Percentiles rank a stretch among this genome's conserved stretches.
Conservation (phyloP, 1,139 yeast species). For the Zygoascus sp. region DNA sequence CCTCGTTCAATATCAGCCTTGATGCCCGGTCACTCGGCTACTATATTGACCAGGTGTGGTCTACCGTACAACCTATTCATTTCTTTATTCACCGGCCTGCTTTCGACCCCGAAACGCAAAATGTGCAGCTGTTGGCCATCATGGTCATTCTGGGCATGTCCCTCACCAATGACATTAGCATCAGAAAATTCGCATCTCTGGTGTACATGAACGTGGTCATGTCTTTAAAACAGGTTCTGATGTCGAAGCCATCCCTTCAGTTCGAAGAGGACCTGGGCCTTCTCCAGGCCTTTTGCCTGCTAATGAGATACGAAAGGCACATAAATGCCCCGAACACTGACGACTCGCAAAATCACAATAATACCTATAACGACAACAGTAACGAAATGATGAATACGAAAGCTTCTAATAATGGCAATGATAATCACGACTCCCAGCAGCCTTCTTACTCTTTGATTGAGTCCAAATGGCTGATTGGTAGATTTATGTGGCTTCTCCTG, state of each 20-base stretch:
- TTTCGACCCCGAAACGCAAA: constrained; percentile 34
- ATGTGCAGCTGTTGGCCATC: constrained; percentile 35
- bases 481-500: constrained; percentile 20
- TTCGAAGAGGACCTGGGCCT: constrained; percentile 22
- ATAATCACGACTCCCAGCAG: background rate
- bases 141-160: constrained; percentile 41
- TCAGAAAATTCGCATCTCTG: constrained; percentile 19
- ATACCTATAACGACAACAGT: constrained; percentile 14
- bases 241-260: constrained; percentile 7
- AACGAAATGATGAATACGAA: background rate
- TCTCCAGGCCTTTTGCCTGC: constrained; percentile 29
- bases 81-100: constrained; percentile 40
- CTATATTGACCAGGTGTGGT: constrained; percentile 28
- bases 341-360: background rate
- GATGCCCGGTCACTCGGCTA: constrained; percentile 17
- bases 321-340: constrained; percentile 15
- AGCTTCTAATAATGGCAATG: background rate
- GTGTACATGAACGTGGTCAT: constrained; percentile 17
- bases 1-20: constrained; percentile 6
- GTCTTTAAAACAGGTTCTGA: constrained; percentile 16
- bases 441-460: constrained; percentile 12
- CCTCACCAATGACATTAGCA: constrained; percentile 17
- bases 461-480: constrained; percentile 22
- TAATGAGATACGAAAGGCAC: constrained; percentile 28
- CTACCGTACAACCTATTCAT: constrained; percentile 22